Conservation (phyloP, 1,139 yeast species). For the Debaryomyces sp. region DNA sequence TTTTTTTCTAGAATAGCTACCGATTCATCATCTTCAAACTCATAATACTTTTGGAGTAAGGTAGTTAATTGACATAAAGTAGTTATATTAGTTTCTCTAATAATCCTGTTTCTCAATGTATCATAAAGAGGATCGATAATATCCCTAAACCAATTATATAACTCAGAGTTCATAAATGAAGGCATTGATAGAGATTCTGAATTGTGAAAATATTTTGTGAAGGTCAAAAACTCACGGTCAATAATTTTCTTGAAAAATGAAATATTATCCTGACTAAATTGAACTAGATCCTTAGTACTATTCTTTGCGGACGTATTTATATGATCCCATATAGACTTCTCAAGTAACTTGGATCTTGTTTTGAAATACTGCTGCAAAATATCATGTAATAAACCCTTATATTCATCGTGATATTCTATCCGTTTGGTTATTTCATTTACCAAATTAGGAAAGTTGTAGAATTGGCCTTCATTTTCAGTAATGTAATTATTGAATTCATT, state of each 20-base stretch:
- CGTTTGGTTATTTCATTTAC: slow-evolving; percentile 55
- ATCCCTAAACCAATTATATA: slow-evolving; percentile 57
- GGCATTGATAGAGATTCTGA: slow-evolving; percentile 8
- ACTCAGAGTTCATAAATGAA: slow-evolving; percentile 9
- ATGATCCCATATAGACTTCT: slow-evolving; percentile 43
- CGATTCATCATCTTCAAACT: slow-evolving; percentile 54
- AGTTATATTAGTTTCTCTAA: slow-evolving; percentile 69
- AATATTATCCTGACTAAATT: slow-evolving; percentile 60
- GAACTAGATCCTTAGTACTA: slow-evolving; percentile 41
- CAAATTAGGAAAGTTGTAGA: slow-evolving; percentile 43
- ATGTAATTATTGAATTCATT: slow-evolving; percentile 51
- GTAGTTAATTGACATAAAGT: slow-evolving; percentile 76
- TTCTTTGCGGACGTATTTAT: slow-evolving; percentile 22
- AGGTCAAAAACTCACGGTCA: slow-evolving; percentile 62
- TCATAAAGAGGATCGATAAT: slow-evolving; percentile 80
- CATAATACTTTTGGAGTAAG: slow-evolving; percentile 68
- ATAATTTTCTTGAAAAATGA: slow-evolving; percentile 60
- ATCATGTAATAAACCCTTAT: slow-evolving; percentile 67
- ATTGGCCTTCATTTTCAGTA: slow-evolving; percentile 21
- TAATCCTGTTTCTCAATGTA: slow-evolving; percentile 60
- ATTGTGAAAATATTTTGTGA: slow-evolving; percentile 51
- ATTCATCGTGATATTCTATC: slow-evolving; percentile 53
- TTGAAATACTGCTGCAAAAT: slow-evolving; percentile 65
- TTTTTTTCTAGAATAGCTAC: slow-evolving; percentile 20
- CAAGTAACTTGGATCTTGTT: slow-evolving; percentile 51